phyloP scores from a whole-genome alignment of 129 eudicot genomes.

The Erigeron canadensis region DNA sequence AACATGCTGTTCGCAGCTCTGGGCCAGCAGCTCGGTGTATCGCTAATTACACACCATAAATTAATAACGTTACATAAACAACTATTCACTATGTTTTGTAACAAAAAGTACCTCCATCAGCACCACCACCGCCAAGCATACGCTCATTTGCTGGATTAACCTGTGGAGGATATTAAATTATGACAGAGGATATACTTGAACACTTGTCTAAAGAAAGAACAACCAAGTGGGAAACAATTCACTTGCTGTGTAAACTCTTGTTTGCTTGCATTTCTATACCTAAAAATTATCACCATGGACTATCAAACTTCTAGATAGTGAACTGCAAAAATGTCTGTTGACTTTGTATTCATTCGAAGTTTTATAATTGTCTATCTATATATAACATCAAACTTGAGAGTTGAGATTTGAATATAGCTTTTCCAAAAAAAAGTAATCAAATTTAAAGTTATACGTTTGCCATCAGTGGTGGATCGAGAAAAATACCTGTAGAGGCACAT shows the following conservation, averaged over 20 bases:
- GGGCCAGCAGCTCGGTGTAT: constrained; percentile 97
- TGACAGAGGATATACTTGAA: constrained; percentile 4
- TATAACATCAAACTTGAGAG: too few relatives aligned
- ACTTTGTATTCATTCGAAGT: background rate
- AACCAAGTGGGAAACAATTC: background rate
- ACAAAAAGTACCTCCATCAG: constrained; percentile 77
- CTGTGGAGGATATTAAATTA: constrained; percentile 31
- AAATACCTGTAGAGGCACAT: too few relatives aligned
- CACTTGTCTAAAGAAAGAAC: background rate
- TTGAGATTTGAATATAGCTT: too few relatives aligned
- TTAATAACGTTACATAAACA: background rate
- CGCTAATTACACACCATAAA: constrained; percentile 42
- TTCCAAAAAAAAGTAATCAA: background rate
- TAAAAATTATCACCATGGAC: background rate
- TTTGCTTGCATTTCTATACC: background rate
- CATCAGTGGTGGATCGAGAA: too few relatives aligned
- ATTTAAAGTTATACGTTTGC: background rate
- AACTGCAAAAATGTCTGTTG: background rate
- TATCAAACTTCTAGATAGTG: background rate
- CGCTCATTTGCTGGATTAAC: constrained; percentile 95
- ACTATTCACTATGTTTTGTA: background rate
- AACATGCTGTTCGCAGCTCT: constrained; percentile 78
- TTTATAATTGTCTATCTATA: background rate
- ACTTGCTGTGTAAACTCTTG: background rate
- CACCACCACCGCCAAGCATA: constrained; percentile 99